phyloP scores from a whole-genome alignment of 139 green algal species.

The Chlamydomonas eustigma region DNA sequence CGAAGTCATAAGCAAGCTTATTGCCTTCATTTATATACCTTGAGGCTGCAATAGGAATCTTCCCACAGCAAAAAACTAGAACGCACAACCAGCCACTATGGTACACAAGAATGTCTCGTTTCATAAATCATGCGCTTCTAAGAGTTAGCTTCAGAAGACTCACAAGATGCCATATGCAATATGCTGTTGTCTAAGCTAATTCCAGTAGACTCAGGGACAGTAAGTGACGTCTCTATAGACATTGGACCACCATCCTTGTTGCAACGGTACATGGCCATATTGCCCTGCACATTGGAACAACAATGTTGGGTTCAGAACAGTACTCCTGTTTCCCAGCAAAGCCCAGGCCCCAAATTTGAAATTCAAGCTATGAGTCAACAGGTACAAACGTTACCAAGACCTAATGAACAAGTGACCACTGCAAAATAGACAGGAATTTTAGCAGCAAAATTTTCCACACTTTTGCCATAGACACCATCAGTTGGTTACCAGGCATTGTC shows the following conservation, averaged over 20 bases:
- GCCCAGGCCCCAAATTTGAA: neutral
- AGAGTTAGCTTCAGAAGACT: neutral
- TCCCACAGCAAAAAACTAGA: too few relatives aligned
- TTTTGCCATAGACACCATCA: conserved; percentile 3
- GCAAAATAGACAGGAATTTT: neutral
- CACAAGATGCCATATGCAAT: neutral
- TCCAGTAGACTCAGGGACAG: neutral
- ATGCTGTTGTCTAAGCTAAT: neutral
- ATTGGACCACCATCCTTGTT: neutral
- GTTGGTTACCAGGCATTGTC: neutral
- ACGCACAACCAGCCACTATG: too few relatives aligned
- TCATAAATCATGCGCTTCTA: too few relatives aligned
- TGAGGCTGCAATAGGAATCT: too few relatives aligned
- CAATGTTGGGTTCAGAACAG: neutral
- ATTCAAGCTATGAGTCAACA: neutral
- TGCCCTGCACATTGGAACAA: neutral
- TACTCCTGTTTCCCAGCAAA: neutral
- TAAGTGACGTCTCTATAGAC: neutral
- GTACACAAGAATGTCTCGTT: too few relatives aligned
- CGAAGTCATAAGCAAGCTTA: too few relatives aligned
- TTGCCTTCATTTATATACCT: too few relatives aligned
- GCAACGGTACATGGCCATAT: neutral
- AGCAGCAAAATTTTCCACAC: neutral
- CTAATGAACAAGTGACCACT: neutral
- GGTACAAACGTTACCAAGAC: neutral